A percentile compares a stretch with the other conserved stretches of the same genome.
phyloP scores from a whole-genome alignment of 345 rosid species.

The Citrus glauca region DNA sequence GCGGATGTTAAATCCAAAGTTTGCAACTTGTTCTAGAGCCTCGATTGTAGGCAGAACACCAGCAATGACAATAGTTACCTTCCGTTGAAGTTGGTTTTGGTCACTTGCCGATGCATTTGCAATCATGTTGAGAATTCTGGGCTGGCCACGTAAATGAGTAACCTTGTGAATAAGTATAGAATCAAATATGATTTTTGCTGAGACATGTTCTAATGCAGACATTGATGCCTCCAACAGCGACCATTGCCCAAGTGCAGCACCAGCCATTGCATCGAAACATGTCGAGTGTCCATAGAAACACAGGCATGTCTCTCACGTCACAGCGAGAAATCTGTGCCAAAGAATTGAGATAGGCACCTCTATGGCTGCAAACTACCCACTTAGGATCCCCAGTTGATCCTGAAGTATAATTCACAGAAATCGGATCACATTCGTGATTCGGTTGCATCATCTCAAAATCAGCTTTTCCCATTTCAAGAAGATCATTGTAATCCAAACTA shows the following conservation, averaged over 20 bases:
- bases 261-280: constrained; percentile 75
- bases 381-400: constrained; percentile 61
- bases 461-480: constrained; percentile 24
- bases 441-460: constrained; percentile 33
- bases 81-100: constrained; percentile 8
- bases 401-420: constrained; percentile 52
- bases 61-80: constrained; percentile 35
- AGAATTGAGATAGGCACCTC: constrained; percentile 51
- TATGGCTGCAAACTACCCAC: constrained; percentile 52
- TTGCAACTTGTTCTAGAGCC: constrained; percentile 26
- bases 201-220: constrained; percentile 40
- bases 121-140: constrained; percentile 36
- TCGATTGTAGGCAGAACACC: constrained; percentile 27
- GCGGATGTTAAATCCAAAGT: constrained; percentile 39
- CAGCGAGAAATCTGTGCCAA: constrained; percentile 29
- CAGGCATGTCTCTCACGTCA: constrained; percentile 29
- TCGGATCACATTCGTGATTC: constrained; percentile 39
- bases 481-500: constrained; percentile 23
- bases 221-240: constrained; percentile 49
- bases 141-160: constrained; percentile 47
- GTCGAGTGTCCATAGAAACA: constrained; percentile 58
- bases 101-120: constrained; percentile 10
- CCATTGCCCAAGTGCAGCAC: constrained; percentile 60
- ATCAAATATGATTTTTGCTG: constrained; percentile 29
- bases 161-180: constrained; percentile 32